Percentiles rank a stretch among this genome's conserved stretches.
phyloP scores from a whole-genome alignment of 495 filamentous ascomycete species.

The Talaromyces ruber region DNA sequence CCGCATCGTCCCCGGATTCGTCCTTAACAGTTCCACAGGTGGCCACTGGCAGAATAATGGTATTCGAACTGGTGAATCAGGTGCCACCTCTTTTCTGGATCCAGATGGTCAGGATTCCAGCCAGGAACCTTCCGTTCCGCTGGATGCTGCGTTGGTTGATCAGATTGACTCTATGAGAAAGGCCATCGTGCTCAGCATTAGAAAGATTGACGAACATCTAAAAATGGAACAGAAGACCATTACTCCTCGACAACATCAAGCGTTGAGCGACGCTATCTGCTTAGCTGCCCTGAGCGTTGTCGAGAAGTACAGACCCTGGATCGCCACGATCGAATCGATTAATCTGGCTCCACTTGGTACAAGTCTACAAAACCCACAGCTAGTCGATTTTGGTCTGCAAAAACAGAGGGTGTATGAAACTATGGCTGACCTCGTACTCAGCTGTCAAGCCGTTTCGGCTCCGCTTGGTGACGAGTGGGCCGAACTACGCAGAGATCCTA shows the following conservation, averaged over 20 bases:
- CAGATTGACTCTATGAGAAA: conserved; percentile 76
- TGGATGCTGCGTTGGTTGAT: conserved; percentile 72
- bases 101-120: conserved; percentile 64
- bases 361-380: conserved; percentile 70
- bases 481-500: conserved; percentile 76
- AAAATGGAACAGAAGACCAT: conserved; percentile 68
- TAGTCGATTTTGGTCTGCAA: conserved; percentile 78
- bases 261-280: conserved; percentile 68
- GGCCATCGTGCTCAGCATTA: conserved; percentile 70
- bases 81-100: conserved; percentile 72
- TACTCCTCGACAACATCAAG: conserved; percentile 57
- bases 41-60: conserved; percentile 95
- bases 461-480: conserved; percentile 94
- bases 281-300: conserved; percentile 65
- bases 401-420: conserved; percentile 92
- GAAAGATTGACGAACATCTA: conserved; percentile 80
- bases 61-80: conserved; percentile 56
- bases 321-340: conserved; percentile 79
- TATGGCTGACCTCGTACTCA: conserved; percentile 77
- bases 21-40: conserved; percentile 69
- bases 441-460: conserved; percentile 79
- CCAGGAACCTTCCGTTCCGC: conserved; percentile 58
- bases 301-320: conserved; percentile 80
- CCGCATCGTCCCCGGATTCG: conserved; percentile 85
- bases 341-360: conserved; percentile 69